These are phyloP conservation scores for Pseudognaphalium luteoalbum DNA, from an alignment of 129 eudicot genomes.

Conservation along the genomic window DNA sequence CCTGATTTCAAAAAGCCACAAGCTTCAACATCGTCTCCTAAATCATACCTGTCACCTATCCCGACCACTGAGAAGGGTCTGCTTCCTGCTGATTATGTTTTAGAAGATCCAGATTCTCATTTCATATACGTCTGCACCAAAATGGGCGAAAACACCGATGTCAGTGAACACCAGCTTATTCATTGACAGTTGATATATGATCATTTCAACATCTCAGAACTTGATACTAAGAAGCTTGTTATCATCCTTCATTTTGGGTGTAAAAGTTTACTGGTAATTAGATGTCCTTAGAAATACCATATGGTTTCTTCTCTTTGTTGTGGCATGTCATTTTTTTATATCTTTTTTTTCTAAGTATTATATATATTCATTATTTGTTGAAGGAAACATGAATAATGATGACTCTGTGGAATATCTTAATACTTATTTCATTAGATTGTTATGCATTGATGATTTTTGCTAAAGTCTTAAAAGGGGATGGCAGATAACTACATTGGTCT, in stretches of 20 bases:
- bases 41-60: conserved; percentile 64
- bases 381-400: conserved; percentile 15
- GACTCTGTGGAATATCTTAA: conserved; percentile 1
- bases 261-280: conserved; percentile 26
- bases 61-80: conserved; percentile 63
- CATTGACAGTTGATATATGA: conserved; percentile 40
- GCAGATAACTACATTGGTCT: no score
- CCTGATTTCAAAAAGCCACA: conserved; percentile 75
- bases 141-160: conserved; percentile 37
- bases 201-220: background rate
- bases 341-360: background rate
- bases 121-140: conserved; percentile 83
- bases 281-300: conserved; percentile 24
- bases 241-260: conserved; percentile 33
- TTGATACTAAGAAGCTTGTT: conserved; percentile 17
- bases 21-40: conserved; percentile 51
- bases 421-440: background rate
- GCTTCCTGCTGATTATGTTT: conserved; percentile 68
- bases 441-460: background rate
- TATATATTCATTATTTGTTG: conserved; percentile 21
- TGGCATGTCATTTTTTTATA: conserved; percentile 17
- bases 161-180: conserved; percentile 26
- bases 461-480: background rate
- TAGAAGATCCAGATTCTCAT: conserved; percentile 98
- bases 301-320: conserved; percentile 21